Evolutionary conservation across 169 alveolate species (phyloP).

Genomic region (Cyclospora cayetanensis): DNA sequence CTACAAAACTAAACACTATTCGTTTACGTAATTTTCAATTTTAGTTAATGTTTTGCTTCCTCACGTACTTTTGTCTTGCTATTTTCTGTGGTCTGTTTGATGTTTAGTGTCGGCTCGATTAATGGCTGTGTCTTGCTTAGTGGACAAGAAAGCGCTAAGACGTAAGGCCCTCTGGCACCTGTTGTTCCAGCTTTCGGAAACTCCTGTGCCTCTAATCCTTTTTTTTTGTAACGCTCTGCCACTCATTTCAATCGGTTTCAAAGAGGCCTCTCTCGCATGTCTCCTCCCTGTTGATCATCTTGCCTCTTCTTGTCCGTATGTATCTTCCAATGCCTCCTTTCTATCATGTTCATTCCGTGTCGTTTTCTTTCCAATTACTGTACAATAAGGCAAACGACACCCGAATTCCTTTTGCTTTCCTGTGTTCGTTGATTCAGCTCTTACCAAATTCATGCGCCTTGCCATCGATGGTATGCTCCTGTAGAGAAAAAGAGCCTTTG

Average conservation of each 20-base stretch:
- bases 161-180: not conserved
- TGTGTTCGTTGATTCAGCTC: not conserved
- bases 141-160: not conserved
- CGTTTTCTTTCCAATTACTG: too few species aligned
- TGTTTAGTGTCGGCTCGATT: not conserved
- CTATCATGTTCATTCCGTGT: not conserved
- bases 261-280: not conserved
- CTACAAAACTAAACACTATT: not conserved
- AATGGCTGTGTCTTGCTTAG: not conserved
- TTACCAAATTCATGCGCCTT: not conserved
- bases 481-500: too few species aligned
- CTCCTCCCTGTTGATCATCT: not conserved
- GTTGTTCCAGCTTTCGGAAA: too few species aligned
- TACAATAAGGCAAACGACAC: too few species aligned
- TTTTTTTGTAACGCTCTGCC: not conserved
- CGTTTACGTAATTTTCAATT: not conserved
- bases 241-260: not conserved
- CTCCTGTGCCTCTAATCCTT: too few species aligned
- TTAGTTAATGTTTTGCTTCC: not conserved
- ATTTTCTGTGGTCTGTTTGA: too few species aligned
- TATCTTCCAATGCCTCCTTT: not conserved
- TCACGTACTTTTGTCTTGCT: too few species aligned
- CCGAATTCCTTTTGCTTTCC: too few species aligned
- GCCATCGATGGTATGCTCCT: not conserved
- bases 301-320: not conserved